Evolutionary conservation across 306 rosid genomes (phyloP), one percentile per base, ranked within the genome.

Genomic region (Trifolium dubium): DNA sequence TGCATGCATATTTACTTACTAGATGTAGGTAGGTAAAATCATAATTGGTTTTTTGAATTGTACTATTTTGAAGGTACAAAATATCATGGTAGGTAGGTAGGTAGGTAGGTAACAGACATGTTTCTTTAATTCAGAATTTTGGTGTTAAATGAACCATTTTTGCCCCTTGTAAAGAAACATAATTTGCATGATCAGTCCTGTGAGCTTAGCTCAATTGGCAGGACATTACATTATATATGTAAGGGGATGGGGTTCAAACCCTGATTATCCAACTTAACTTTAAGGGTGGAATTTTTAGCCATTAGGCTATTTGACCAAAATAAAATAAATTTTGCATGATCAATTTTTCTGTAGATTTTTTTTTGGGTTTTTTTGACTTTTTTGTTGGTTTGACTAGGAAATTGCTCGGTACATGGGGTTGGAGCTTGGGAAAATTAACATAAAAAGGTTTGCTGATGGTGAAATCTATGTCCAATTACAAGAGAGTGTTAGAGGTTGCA

Each of bases 401-500:
- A 87, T 90, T 78, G 96, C 99, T 28, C 66, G 96, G 83, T 87
- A 90, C 82, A 94, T 94, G 96, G 99, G 96, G 6, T 67, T 89
- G 78, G 93, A 94, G 73, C 97, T 94, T 63, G 94, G 93, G 19
- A 86, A 90, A 89, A 79, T 92, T 76, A 82, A 78, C 64, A 92
- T 86, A 37, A 92, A 94, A 86, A 85, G 92, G 62, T 94, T 94
- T 86, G 99, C 99, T 18, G 99, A 94, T 85, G 97, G 98, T 35
- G 98, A 94, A 85, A 82, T 89, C 39, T 94, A 94, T 62, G 88
- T 92, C 76, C 99, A 94, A 82, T 83, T 94, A 83, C 92, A 88
- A 83, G 99, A 94, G 88, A 92, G 99, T 82, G 96, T 94, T 70
- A 85, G 99, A 80, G 99, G 99, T 28, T 90, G 97, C 78, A 86